phyloP scores from a whole-genome alignment of 2,329 filamentous ascomycete species.

The Paecilomyces variotii region DNA sequence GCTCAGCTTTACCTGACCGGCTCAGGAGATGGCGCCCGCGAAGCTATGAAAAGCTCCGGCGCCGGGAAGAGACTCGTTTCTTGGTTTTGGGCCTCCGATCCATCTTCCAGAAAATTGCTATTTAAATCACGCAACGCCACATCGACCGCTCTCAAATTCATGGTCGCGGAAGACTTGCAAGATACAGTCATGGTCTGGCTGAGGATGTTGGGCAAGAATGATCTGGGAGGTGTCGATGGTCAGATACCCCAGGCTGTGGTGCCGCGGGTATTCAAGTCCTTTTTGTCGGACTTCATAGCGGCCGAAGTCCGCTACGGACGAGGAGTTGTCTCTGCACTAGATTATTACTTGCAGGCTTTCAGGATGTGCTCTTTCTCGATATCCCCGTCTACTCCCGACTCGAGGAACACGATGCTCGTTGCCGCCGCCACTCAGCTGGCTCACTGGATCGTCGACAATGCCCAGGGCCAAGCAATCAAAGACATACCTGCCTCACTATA shows the following conservation, averaged over 20 bases:
- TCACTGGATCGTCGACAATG: slow-evolving; percentile 16
- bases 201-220: slow-evolving; percentile 17
- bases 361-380: slow-evolving; percentile 11
- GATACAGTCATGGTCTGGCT: slow-evolving; percentile 28
- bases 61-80: slow-evolving; percentile 26
- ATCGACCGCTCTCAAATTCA: slow-evolving; percentile 27
- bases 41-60: slow-evolving; percentile 26
- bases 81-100: slow-evolving; percentile 35
- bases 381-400: slow-evolving; percentile 3
- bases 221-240: slow-evolving; percentile 19
- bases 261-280: slow-evolving; percentile 14
- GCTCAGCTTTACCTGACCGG: slow-evolving; percentile 24
- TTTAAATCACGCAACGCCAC: slow-evolving; percentile 20
- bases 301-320: slow-evolving; percentile 27
- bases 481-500: slow-evolving; percentile 22
- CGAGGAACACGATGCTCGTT: slow-evolving; percentile 13
- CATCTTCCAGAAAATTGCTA: slow-evolving; percentile 18
- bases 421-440: slow-evolving; percentile 18
- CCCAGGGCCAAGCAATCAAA: slow-evolving; percentile 13
- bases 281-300: slow-evolving; percentile 24
- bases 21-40: slow-evolving; percentile 11
- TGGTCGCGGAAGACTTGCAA: slow-evolving; percentile 31
- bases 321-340: slow-evolving; percentile 24
- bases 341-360: slow-evolving; percentile 20
- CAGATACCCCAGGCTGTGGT: slow-evolving; percentile 14